Conservation (phyloP, 768 basidiomycete species). For the Trametes punicea region DNA sequence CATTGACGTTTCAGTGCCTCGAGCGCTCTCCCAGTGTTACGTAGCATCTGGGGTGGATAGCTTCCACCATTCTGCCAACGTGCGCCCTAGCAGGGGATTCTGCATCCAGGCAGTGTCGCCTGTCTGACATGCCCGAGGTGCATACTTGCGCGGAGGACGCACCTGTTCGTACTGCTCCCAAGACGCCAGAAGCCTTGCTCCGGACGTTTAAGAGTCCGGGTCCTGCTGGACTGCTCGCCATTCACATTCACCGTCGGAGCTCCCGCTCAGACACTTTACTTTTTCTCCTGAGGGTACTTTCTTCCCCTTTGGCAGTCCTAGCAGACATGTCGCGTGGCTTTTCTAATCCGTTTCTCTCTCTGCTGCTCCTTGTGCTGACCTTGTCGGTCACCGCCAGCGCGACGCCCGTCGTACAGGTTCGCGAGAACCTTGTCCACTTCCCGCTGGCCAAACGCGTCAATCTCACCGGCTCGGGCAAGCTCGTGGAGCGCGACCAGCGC, state of each 20-base stretch:
- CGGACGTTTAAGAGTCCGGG: slow-evolving; percentile 8
- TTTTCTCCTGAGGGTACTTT: neutral
- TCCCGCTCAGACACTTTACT: slow-evolving; percentile 9
- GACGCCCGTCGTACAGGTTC: slow-evolving; percentile 21
- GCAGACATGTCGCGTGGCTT: slow-evolving; percentile 22
- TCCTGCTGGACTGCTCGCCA: neutral
- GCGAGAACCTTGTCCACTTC: slow-evolving; percentile 33
- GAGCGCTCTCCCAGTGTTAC: too few relatives aligned
- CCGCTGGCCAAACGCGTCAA: slow-evolving; percentile 57
- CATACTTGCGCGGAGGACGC: neutral
- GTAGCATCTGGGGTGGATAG: too few relatives aligned
- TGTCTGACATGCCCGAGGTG: too few relatives aligned
- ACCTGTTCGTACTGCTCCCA: neutral
- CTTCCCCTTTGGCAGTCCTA: neutral
- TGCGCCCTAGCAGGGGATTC: too few relatives aligned
- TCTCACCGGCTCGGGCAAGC: slow-evolving; percentile 43
- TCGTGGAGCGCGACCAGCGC: slow-evolving; percentile 49
- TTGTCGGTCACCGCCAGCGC: slow-evolving; percentile 23
- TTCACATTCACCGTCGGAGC: neutral
- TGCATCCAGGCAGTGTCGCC: too few relatives aligned
- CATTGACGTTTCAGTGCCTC: too few relatives aligned
- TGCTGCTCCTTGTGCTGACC: slow-evolving; percentile 25
- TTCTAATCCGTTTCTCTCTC: slow-evolving; percentile 21
- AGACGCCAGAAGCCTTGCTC: neutral
- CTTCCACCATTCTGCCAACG: too few relatives aligned